Evolutionary conservation across 768 basidiomycete genomes (phyloP).

Genomic region (Suillus sp.): DNA sequence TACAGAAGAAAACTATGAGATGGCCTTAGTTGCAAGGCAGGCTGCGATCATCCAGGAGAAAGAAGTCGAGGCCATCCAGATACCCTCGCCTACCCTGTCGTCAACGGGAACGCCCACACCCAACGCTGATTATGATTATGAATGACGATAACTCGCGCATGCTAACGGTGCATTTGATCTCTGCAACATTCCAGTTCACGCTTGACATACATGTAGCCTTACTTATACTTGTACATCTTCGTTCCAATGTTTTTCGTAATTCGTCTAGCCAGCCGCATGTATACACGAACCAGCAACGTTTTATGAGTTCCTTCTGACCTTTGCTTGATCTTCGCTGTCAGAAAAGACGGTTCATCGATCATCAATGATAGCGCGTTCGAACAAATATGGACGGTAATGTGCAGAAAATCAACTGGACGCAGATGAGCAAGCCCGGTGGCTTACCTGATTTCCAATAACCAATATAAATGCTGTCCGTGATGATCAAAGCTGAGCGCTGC

Average conservation of each 20-base stretch:
- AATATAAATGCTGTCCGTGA: too few relatives aligned
- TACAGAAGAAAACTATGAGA: conserved; percentile 50
- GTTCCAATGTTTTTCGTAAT: background rate
- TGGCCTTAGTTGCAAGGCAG: conserved; percentile 54
- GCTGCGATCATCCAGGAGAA: conserved; percentile 59
- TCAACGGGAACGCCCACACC: conserved; percentile 38
- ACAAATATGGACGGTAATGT: conserved; percentile 8
- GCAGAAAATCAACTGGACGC: background rate
- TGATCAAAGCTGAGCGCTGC: too few relatives aligned
- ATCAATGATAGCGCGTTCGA: too few relatives aligned
- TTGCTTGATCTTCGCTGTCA: conserved; percentile 26
- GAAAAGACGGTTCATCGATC: background rate
- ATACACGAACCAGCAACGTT: background rate
- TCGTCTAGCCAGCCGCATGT: background rate
- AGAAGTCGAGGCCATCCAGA: conserved; percentile 57
- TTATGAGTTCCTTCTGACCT: conserved; percentile 63
- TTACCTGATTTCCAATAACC: too few relatives aligned
- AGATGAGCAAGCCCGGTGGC: too few relatives aligned
- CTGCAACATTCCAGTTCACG: conserved; percentile 7
- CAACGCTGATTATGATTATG: conserved; percentile 27
- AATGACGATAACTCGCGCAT: conserved; percentile 14
- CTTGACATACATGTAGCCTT: conserved; percentile 10
- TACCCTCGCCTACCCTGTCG: conserved; percentile 52
- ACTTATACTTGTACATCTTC: conserved; percentile 7
- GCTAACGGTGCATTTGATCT: background rate